Conservation (phyloP, 805 yeast species). For the Teunomyces cretensis region DNA sequence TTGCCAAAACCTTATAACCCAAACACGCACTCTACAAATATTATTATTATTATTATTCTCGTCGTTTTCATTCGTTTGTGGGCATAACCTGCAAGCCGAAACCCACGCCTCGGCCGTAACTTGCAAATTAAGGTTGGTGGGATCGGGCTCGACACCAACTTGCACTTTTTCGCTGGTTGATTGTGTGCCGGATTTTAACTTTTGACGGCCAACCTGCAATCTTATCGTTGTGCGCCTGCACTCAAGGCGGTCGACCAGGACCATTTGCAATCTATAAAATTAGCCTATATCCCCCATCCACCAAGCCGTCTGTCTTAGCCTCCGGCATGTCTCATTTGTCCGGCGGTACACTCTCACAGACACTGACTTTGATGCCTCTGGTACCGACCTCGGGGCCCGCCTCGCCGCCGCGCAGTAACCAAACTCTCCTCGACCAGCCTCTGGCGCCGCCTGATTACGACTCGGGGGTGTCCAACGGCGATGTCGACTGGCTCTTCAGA, state of each 20-base stretch:
- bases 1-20: no score
- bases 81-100: no score
- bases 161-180: no score
- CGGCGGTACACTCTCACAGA: background rate
- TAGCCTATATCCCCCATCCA: background rate
- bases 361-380: background rate
- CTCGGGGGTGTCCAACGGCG: slow-evolving; percentile 66
- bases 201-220: no score
- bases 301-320: background rate
- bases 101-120: no score
- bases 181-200: no score
- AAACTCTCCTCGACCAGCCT: background rate
- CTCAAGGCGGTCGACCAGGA: background rate
- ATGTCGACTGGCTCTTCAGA: slow-evolving; percentile 82
- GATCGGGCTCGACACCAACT: no score
- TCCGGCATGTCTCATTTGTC: background rate
- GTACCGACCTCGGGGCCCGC: background rate
- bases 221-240: background rate
- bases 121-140: no score
- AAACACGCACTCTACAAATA: no score
- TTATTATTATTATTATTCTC: no score
- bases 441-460: slow-evolving; percentile 15
- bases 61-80: no score
- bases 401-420: background rate
- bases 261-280: background rate